phyloP scores from a whole-genome alignment of 805 yeast species.

The Candida alai region DNA sequence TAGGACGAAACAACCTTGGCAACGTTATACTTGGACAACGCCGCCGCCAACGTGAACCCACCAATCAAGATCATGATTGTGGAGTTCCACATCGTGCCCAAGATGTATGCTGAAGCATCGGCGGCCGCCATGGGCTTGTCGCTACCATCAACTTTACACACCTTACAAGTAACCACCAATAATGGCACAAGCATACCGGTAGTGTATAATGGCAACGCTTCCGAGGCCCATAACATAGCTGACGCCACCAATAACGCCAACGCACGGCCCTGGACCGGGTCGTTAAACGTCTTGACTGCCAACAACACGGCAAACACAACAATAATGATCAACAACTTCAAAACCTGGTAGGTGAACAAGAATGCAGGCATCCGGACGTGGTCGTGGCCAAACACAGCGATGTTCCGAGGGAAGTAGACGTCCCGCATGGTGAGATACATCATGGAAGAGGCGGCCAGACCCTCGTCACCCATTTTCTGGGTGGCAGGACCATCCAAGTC shows the following conservation, averaged over 20 bases:
- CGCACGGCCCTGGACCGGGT: constrained; percentile 65
- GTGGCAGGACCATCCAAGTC: constrained; percentile 16
- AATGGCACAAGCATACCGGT: constrained; percentile 49
- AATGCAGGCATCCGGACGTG: constrained; percentile 41
- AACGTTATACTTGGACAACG: constrained; percentile 83
- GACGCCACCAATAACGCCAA: constrained; percentile 61
- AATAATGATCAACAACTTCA: constrained; percentile 47
- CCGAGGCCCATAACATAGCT: constrained; percentile 51
- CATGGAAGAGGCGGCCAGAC: constrained; percentile 12
- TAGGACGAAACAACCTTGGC: constrained; percentile 83
- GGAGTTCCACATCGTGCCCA: constrained; percentile 92
- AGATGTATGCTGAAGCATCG: constrained; percentile 73
- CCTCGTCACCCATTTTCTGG: constrained; percentile 26
- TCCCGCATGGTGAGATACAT: constrained; percentile 18
- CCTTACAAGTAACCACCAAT: constrained; percentile 42
- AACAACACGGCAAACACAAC: constrained; percentile 51
- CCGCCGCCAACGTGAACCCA: constrained; percentile 94
- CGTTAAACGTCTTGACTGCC: constrained; percentile 56
- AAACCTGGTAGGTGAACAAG: constrained; percentile 43
- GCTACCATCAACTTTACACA: constrained; percentile 41
- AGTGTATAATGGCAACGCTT: constrained; percentile 48
- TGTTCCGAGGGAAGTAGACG: constrained; percentile 19
- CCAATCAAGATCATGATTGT: constrained; percentile 87
- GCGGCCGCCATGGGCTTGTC: constrained; percentile 54
- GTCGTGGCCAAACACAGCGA: constrained; percentile 12